Evolutionary conservation across 768 basidiomycete genomes (phyloP).

Genomic region (Mycena indigotica): DNA sequence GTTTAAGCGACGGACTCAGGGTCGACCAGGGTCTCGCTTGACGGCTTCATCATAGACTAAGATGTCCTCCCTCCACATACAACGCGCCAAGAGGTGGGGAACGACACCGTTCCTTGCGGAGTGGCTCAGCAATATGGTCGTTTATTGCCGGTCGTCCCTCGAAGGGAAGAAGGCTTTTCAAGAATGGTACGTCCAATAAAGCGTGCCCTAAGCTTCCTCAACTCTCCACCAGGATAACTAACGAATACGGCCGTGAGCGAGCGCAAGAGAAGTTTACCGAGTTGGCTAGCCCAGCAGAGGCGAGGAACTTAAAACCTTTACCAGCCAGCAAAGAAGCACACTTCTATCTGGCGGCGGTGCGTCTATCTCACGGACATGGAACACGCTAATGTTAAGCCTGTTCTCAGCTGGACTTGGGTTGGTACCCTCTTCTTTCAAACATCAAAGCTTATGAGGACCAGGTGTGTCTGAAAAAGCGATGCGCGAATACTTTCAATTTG

Average conservation of each 20-base stretch:
- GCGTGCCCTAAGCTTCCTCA: too few relatives aligned
- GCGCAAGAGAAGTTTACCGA: constrained; percentile 12
- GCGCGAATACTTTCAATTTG: constrained; percentile 10
- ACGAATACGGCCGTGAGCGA: constrained; percentile 8
- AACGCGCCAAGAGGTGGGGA: constrained; percentile 7
- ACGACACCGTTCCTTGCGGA: constrained; percentile 8
- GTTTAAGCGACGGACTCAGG: constrained; percentile 72
- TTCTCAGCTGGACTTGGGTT: constrained; percentile 3
- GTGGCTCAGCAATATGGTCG: constrained; percentile 14
- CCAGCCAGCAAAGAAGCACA: neutral
- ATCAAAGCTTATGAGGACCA: neutral
- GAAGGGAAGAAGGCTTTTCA: constrained; percentile 15
- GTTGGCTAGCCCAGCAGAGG: constrained; percentile 7
- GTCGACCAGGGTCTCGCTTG: constrained; percentile 59
- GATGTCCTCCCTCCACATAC: neutral
- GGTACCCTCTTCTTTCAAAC: neutral
- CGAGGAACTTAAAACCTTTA: too few relatives aligned
- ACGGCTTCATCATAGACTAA: too few relatives aligned
- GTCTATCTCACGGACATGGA: neutral
- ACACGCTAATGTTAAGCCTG: constrained; percentile 2
- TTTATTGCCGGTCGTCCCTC: constrained; percentile 1
- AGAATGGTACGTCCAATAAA: constrained; percentile 13
- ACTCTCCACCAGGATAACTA: neutral
- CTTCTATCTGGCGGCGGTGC: neutral
- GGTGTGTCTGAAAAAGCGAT: constrained; percentile 16